Evolutionary conservation across 2,329 filamentous ascomycete species (phyloP), one percentile per base, ranked within the genome.

Genomic region (Claviceps sp.): DNA sequence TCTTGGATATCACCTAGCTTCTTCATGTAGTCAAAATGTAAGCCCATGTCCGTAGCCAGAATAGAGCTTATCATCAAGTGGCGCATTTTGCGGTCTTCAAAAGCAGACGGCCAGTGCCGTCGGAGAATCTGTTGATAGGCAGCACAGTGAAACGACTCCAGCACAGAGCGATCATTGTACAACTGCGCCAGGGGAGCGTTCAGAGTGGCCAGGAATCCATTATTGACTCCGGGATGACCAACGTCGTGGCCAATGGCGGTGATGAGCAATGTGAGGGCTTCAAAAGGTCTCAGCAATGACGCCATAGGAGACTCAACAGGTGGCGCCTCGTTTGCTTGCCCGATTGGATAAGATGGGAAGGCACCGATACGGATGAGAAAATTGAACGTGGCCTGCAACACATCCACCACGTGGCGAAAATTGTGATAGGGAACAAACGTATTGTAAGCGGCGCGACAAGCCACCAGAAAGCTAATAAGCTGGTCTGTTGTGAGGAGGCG

Each of bases 231-330:
- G 0, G 93, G 93, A 64, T 98, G 93, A 22, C 93, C 93, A 41
- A 97, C 93, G 65, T 98, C 93, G 60, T 98, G 93, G 43, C 93
- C 93, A 62, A 98, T 94, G n/a, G 93, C 93, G 8, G 91, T 91
- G 57, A 97, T 85, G 46, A 98, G 76, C 2, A 98, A 77, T 0
- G 89, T 91, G 50, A 98, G 74, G 5, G 87, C 87, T 66, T 97
- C 90, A 57, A 95, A 88, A 0, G 91, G 89, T 48, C 79, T 77
- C n/a, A 98, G 73, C 24, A 97, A 73, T 45, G 77, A 73, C 2
- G 86, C 87, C 47, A 95, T 79, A 1, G 85, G 79, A 2, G 80
- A 87, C 57, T 75, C 80, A 56, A 70, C 55, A 48, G 64, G 60
- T 51, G 60, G 55, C 4, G 61, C 53, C 43, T 62, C 50, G 37